Percentiles rank a stretch among this genome's conserved stretches.
phyloP scores from a whole-genome alignment of 2,329 filamentous ascomycete genomes.

The Dothiorella sarmentorum region DNA sequence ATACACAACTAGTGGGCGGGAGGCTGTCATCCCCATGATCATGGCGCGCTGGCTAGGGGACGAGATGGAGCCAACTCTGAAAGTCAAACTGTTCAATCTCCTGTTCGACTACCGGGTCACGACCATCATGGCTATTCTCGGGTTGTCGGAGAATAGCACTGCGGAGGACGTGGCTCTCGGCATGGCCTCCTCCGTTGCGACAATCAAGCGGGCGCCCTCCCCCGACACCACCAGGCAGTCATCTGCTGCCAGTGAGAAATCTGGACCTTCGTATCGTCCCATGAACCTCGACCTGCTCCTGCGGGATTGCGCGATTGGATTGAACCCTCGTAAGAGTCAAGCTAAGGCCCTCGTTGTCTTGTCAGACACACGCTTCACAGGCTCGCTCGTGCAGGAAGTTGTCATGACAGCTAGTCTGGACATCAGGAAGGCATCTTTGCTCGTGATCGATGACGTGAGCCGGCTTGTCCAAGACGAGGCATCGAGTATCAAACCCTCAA shows the following conservation, averaged over 20 bases:
- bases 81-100: constrained; percentile 80
- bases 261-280: constrained; percentile 31
- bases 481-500: neutral
- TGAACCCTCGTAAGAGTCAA: constrained; percentile 72
- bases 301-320: constrained; percentile 74
- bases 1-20: constrained; percentile 36
- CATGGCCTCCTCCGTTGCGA: constrained; percentile 76
- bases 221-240: constrained; percentile 38
- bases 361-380: constrained; percentile 71
- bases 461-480: constrained; percentile 36
- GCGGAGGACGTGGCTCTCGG: constrained; percentile 68
- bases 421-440: constrained; percentile 75
- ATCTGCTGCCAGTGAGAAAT: constrained; percentile 27
- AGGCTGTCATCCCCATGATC: constrained; percentile 60
- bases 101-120: constrained; percentile 86
- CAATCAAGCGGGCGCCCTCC: constrained; percentile 64
- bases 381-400: constrained; percentile 35
- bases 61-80: constrained; percentile 87
- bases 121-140: constrained; percentile 75
- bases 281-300: constrained; percentile 70
- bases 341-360: constrained; percentile 79
- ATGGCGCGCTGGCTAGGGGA: constrained; percentile 91
- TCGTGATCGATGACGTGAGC: constrained; percentile 74
- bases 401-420: constrained; percentile 64
- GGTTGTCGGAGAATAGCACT: constrained; percentile 60